Conservation (phyloP, 2,329 filamentous ascomycete species). For the Cercospora sp. region DNA sequence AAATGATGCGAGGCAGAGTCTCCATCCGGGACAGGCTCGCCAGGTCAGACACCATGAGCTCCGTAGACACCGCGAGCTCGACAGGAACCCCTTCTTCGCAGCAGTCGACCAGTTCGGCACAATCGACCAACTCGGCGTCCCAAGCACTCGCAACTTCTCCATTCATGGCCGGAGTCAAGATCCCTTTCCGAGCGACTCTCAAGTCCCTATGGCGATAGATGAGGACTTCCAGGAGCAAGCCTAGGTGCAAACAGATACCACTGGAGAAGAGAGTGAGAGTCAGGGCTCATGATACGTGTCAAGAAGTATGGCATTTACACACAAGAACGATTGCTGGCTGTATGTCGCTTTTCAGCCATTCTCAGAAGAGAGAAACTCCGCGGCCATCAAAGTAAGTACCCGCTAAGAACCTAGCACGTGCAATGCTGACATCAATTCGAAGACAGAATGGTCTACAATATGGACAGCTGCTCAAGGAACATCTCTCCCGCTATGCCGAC, state of each 20-base stretch:
- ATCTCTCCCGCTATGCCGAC: neutral
- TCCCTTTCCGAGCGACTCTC: conserved; percentile 3
- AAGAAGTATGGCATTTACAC: neutral
- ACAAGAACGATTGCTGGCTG: neutral
- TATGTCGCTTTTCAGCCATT: neutral
- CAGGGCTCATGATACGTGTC: neutral
- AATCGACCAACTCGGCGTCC: neutral
- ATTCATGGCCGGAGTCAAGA: conserved; percentile 9
- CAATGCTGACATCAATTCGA: neutral
- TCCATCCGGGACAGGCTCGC: conserved; percentile 1
- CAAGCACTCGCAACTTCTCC: conserved; percentile 4
- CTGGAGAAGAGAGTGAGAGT: neutral
- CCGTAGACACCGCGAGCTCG: conserved; percentile 1
- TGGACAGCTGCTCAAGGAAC: neutral
- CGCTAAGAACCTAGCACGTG: neutral
- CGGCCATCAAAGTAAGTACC: neutral
- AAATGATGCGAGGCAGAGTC: conserved; percentile 5
- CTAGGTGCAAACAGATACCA: neutral
- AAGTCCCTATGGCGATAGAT: conserved; percentile 7
- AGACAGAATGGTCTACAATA: neutral
- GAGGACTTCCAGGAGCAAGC: neutral
- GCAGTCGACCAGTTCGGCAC: neutral
- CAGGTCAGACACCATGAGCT: conserved; percentile 2
- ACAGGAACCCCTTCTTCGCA: conserved; percentile 3
- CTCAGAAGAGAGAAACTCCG: neutral